Evolutionary conservation across 2,329 filamentous ascomycete genomes (phyloP).

Genomic region (Sarocladium strictum): DNA sequence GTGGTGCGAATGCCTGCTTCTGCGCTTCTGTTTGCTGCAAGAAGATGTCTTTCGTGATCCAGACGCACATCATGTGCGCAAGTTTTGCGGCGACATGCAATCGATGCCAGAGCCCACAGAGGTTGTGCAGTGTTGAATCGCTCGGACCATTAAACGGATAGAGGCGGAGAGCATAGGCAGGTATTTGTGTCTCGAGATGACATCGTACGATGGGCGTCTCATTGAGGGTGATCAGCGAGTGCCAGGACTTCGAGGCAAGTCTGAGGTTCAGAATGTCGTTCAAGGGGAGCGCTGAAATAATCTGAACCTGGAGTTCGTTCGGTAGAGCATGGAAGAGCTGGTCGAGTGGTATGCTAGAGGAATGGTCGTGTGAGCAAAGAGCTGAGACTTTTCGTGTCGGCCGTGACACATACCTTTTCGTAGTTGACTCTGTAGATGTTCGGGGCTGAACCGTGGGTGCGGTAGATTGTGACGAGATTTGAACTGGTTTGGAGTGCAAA

Average conservation of each 20-base stretch:
- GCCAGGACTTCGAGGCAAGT: slow-evolving; percentile 52
- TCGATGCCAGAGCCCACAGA: slow-evolving; percentile 61
- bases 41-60: slow-evolving; percentile 62
- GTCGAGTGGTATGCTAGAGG: slow-evolving; percentile 40
- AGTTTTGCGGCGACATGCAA: slow-evolving; percentile 59
- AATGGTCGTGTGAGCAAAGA: neutral
- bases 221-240: slow-evolving; percentile 53
- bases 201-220: slow-evolving; percentile 56
- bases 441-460: slow-evolving; percentile 9
- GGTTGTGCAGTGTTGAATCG: slow-evolving; percentile 50
- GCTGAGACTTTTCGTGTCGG: no score
- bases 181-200: slow-evolving; percentile 54
- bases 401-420: slow-evolving; percentile 25
- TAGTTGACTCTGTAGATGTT: slow-evolving; percentile 21
- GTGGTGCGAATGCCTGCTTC: slow-evolving; percentile 51
- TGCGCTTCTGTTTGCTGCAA: slow-evolving; percentile 50
- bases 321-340: slow-evolving; percentile 53
- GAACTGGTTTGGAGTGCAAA: slow-evolving; percentile 24
- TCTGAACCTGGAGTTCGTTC: slow-evolving; percentile 57
- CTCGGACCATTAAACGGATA: slow-evolving; percentile 43
- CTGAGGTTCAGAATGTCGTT: slow-evolving; percentile 55
- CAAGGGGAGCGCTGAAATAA: slow-evolving; percentile 54
- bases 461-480: slow-evolving; percentile 15
- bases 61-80: slow-evolving; percentile 55
- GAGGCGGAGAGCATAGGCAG: slow-evolving; percentile 52